phyloP scores from a whole-genome alignment of 768 basidiomycete genomes.

The Gyrodon lividus region DNA sequence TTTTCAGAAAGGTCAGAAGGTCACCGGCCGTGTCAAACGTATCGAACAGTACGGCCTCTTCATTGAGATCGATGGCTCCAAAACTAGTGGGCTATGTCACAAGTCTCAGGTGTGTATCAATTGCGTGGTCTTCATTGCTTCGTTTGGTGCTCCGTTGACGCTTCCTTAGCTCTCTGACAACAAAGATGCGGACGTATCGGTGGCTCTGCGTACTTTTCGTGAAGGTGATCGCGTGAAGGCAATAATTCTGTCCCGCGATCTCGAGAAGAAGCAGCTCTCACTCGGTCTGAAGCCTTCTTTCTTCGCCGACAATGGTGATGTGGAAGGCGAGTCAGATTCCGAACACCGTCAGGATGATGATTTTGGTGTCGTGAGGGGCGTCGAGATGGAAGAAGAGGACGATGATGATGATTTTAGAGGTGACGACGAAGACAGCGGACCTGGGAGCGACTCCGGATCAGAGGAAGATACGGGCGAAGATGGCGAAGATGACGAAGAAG shows the following conservation, averaged over 20 bases:
- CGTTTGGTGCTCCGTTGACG: neutral
- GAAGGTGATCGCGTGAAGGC: conserved; percentile 88
- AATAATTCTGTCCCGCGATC: conserved; percentile 67
- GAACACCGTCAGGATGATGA: conserved; percentile 24
- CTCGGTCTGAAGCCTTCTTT: conserved; percentile 85
- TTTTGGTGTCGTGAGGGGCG: conserved; percentile 33
- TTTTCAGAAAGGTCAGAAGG: conserved; percentile 76
- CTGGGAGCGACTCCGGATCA: conserved; percentile 1
- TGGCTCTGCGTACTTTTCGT: conserved; percentile 79
- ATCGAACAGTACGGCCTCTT: conserved; percentile 93
- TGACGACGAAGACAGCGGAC: conserved; percentile 2
- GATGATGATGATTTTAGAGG: conserved; percentile 20
- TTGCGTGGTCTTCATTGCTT: neutral
- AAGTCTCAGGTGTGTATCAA: conserved; percentile 71
- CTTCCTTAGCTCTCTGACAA: conserved; percentile 79
- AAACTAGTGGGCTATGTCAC: conserved; percentile 88
- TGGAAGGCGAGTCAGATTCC: conserved; percentile 33
- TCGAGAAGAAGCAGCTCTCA: conserved; percentile 78
- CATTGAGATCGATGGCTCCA: conserved; percentile 82
- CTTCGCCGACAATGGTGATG: conserved; percentile 68
- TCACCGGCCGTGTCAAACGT: conserved; percentile 75
- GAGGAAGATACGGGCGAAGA: conserved; percentile 23
- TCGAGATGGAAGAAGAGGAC: conserved; percentile 20
- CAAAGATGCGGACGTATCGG: conserved; percentile 70
- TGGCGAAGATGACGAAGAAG: conserved; percentile 21